Percentiles rank a stretch among this genome's conserved stretches.
Evolutionary conservation across 495 filamentous ascomycete species (phyloP).

Genomic region (Viridothelium virens): DNA sequence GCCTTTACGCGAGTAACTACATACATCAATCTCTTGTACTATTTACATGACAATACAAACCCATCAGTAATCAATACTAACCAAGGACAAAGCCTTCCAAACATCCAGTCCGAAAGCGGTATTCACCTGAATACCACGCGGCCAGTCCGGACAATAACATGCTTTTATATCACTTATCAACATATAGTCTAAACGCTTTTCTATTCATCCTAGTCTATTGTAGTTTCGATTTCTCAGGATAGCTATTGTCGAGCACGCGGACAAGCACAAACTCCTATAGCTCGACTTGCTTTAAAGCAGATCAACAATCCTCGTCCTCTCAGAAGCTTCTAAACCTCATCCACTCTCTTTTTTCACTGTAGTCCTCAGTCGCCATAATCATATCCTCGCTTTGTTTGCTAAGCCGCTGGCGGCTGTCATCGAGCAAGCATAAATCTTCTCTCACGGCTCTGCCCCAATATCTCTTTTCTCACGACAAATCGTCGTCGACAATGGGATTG

Average conservation of each 20-base stretch:
- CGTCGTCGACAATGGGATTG: background rate
- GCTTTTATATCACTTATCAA: background rate
- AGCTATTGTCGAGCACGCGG: background rate
- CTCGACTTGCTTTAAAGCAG: background rate
- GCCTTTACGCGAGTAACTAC: background rate
- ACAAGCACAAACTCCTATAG: background rate
- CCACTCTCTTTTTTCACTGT: background rate
- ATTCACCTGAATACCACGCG: background rate
- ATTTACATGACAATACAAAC: background rate
- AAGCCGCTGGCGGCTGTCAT: slow-evolving; percentile 5
- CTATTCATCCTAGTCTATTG: background rate
- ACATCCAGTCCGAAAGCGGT: background rate
- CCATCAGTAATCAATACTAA: background rate
- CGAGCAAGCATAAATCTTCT: background rate
- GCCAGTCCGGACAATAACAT: slow-evolving; percentile 1
- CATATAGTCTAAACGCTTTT: background rate
- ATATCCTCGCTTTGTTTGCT: background rate
- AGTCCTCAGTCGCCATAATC: background rate
- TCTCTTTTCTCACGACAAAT: background rate
- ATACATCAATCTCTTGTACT: background rate
- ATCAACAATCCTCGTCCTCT: background rate
- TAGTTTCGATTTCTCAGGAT: background rate
- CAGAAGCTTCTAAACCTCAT: background rate
- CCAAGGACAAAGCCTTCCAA: background rate
- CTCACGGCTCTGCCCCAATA: background rate